phyloP scores from a whole-genome alignment of 2,329 filamentous ascomycete genomes.

The Beauveria pseudobassiana region DNA sequence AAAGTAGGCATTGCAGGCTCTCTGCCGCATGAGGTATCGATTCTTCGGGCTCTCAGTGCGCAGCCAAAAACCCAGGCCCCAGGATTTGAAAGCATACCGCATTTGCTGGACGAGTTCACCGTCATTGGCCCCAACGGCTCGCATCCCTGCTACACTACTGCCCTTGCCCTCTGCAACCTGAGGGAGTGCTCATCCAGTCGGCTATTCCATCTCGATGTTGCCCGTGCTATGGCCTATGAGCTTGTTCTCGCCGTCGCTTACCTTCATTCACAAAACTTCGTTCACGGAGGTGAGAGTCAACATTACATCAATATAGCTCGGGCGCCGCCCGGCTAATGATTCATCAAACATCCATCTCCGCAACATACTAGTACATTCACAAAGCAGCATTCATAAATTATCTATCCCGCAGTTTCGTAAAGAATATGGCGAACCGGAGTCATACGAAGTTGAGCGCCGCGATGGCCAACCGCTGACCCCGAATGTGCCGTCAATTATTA shows the following conservation, averaged over 20 bases:
- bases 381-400: background rate
- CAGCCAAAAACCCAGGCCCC: background rate
- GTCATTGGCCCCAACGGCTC: background rate
- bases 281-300: constrained; percentile 11
- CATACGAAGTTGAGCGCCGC: background rate
- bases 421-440: background rate
- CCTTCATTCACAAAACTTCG: constrained; percentile 1
- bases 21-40: background rate
- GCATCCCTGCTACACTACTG: constrained; percentile 5
- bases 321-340: background rate
- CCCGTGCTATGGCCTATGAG: constrained; percentile 4
- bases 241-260: constrained; percentile 8
- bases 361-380: background rate
- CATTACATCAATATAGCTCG: background rate
- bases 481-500: background rate
- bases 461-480: background rate
- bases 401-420: background rate
- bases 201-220: constrained; percentile 4
- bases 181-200: background rate
- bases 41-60: background rate
- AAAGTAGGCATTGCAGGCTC: constrained; percentile 12
- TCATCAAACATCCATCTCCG: background rate
- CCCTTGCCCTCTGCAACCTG: background rate
- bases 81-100: background rate
- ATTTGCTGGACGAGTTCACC: constrained; percentile 8